Evolutionary conservation across 805 yeast genomes (phyloP).

Genomic region (Scheffersomyces amazonensis): DNA sequence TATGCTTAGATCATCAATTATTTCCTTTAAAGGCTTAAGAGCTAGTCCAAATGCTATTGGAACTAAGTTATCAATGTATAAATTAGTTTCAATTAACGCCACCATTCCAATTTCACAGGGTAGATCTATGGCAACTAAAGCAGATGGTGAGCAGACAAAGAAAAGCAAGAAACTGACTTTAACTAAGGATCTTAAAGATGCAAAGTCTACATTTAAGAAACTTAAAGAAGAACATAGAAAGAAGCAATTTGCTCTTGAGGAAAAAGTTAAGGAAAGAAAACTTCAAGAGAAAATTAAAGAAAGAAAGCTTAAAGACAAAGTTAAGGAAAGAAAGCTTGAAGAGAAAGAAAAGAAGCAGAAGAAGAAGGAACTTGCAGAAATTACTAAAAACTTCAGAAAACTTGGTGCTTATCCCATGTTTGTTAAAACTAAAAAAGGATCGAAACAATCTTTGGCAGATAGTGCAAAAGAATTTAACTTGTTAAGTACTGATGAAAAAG

Average conservation of each 20-base stretch:
- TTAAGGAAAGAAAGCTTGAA: constrained; percentile 3
- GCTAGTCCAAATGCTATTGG: too few species aligned
- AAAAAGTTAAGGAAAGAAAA: constrained; percentile 14
- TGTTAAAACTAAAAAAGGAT: constrained; percentile 1
- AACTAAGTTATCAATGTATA: too few species aligned
- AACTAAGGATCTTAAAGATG: too few species aligned
- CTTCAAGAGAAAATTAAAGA: constrained; percentile 4
- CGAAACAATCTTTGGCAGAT: too few species aligned
- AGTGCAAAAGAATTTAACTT: too few species aligned
- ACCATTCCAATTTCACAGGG: too few species aligned
- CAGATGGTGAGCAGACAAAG: too few species aligned
- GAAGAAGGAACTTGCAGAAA: constrained; percentile 13
- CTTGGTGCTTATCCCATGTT: constrained; percentile 4
- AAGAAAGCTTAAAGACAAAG: constrained; percentile 7
- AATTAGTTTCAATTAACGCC: too few species aligned
- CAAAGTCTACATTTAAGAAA: constrained; percentile 10
- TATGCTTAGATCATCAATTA: too few species aligned
- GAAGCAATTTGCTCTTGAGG: constrained; percentile 4
- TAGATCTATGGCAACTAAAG: too few species aligned
- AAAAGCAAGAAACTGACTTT: too few species aligned
- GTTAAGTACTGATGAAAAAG: constrained; percentile 29
- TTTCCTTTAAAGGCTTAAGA: too few species aligned
- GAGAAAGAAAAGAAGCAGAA: constrained; percentile 10
- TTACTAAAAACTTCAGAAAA: constrained; percentile 20
- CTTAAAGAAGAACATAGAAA: constrained; percentile 15